Evolutionary conservation across 805 yeast genomes (phyloP).

Genomic region (Wickerhamiella sergipiensis): DNA sequence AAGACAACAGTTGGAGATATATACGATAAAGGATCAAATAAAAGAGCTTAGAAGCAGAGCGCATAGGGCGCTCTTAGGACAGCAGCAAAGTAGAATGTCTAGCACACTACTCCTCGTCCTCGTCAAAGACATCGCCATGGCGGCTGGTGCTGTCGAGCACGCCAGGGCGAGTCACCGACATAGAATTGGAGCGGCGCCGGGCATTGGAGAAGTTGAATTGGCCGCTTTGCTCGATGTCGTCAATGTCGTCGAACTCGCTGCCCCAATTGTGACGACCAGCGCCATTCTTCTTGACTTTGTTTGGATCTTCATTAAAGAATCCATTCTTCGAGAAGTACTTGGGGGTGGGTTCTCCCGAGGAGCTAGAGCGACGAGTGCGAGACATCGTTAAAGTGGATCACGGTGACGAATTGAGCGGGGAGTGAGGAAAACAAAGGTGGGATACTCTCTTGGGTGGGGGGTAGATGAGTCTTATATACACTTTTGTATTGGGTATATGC

Average conservation of each 20-base stretch:
- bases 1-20: background rate
- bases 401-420: background rate
- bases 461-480: background rate
- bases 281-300: constrained; percentile 68
- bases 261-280: constrained; percentile 90
- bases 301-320: constrained; percentile 52
- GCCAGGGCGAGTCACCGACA: background rate
- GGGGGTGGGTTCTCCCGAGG: constrained; percentile 43
- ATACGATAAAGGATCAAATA: background rate
- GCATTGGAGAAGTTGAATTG: constrained; percentile 30
- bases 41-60: background rate
- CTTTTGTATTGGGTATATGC: background rate
- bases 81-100: too few relatives aligned
- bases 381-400: constrained; percentile 13
- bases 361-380: constrained; percentile 23
- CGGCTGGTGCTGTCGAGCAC: background rate
- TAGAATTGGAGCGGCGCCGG: constrained; percentile 27
- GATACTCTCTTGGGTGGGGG: background rate
- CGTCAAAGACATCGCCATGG: background rate
- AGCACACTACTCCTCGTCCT: background rate
- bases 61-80: too few relatives aligned
- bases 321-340: constrained; percentile 75
- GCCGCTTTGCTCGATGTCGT: constrained; percentile 46
- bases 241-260: constrained; percentile 48
- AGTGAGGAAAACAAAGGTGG: background rate